phyloP scores from a whole-genome alignment of 2,329 filamentous ascomycete genomes.

The Sclerotiophoma versabilis region DNA sequence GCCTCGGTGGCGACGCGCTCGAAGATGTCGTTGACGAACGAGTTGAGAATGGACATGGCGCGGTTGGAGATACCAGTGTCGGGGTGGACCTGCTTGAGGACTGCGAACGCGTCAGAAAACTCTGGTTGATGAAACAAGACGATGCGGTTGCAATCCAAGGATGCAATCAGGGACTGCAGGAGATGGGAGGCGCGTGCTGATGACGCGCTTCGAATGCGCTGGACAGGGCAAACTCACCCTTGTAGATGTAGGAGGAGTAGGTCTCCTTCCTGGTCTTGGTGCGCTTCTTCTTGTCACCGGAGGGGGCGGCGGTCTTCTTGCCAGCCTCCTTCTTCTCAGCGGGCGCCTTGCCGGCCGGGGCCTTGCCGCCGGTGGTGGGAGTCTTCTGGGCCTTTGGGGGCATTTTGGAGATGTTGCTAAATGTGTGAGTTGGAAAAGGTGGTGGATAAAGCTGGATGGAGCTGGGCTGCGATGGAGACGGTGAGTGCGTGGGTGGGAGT shows the following conservation, averaged over 20 bases:
- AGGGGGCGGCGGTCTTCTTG: conserved; percentile 95
- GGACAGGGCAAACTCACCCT: conserved; percentile 69
- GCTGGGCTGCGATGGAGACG: conserved; percentile 33
- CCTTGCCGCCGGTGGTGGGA: conserved; percentile 92
- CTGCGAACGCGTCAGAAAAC: conserved; percentile 56
- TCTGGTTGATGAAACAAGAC: conserved; percentile 21
- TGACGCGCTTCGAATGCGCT: conserved; percentile 15
- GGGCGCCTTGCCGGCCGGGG: conserved; percentile 78
- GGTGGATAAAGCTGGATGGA: conserved; percentile 23
- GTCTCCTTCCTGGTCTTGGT: conserved; percentile 99
- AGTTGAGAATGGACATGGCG: conserved; percentile 99
- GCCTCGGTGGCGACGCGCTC: conserved; percentile 99
- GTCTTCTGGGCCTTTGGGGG: conserved; percentile 99
- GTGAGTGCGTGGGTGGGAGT: conserved; percentile 39
- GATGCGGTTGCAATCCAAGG: conserved; percentile 45
- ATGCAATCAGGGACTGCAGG: neutral
- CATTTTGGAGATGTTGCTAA: conserved; percentile 67
- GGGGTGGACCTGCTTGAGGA: conserved; percentile 99
- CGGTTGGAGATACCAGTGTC: conserved; percentile 99
- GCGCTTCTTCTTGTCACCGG: conserved; percentile 99
- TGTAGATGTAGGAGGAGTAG: conserved; percentile 99
- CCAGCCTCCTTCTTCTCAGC: conserved; percentile 99
- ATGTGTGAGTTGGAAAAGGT: conserved; percentile 17
- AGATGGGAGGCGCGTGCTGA: conserved; percentile 9
- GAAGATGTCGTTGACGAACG: conserved; percentile 99